Evolutionary conservation across 2,329 filamentous ascomycete species (phyloP).

Genomic region (Colletotrichum zoysiae): DNA sequence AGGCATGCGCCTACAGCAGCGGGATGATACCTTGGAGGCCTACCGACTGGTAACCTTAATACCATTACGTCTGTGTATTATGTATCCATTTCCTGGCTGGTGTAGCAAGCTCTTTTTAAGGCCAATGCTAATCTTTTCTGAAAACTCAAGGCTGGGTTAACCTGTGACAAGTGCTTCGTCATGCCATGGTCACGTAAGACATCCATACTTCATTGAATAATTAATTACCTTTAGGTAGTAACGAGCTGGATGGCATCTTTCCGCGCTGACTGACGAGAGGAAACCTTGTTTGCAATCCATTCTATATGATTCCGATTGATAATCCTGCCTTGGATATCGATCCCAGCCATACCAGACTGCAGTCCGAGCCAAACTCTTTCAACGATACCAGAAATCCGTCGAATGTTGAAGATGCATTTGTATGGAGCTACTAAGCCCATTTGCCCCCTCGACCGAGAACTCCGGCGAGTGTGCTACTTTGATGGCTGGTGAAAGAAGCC

Average conservation of each 20-base stretch:
- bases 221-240: conserved; percentile 20
- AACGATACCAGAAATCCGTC: background rate
- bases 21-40: conserved; percentile 26
- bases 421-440: conserved; percentile 33
- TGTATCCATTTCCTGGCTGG: conserved; percentile 10
- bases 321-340: conserved; percentile 16
- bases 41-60: conserved; percentile 27
- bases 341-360: conserved; percentile 1
- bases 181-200: conserved; percentile 11
- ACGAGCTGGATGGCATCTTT: background rate
- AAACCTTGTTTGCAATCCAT: background rate
- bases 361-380: conserved; percentile 20
- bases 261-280: background rate
- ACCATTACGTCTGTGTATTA: conserved; percentile 25
- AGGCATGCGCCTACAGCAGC: conserved; percentile 10
- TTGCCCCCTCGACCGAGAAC: conserved; percentile 1
- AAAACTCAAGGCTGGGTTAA: background rate
- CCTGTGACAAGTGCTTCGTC: background rate
- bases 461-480: background rate
- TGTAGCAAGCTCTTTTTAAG: background rate
- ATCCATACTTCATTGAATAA: background rate
- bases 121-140: background rate
- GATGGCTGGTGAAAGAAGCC: background rate
- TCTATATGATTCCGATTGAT: conserved; percentile 14
- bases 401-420: background rate